Evolutionary conservation across 2,329 filamentous ascomycete genomes (phyloP).

Genomic region (Calonectria pseudoturangicola): DNA sequence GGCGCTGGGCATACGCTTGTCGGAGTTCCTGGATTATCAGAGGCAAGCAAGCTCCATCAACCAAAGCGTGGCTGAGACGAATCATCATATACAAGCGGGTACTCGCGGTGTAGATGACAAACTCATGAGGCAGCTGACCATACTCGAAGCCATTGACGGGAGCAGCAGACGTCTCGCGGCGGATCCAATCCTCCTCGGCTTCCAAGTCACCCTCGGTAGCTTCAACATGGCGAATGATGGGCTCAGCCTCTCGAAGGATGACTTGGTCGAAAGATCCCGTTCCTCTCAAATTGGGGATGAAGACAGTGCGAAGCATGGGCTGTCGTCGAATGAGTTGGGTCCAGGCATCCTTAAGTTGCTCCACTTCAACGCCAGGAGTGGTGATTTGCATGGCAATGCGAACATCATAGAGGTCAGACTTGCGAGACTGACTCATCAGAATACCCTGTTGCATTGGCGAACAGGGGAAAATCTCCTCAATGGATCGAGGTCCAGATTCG

Average conservation of each 20-base stretch:
- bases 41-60: conserved; percentile 7
- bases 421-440: conserved; percentile 51
- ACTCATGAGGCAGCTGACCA: conserved; percentile 2
- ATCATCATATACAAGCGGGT: conserved; percentile 6
- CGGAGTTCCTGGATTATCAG: conserved; percentile 8
- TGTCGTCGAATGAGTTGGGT: neutral
- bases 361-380: neutral
- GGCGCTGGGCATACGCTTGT: conserved; percentile 9
- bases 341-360: conserved; percentile 15
- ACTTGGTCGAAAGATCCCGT: conserved; percentile 12
- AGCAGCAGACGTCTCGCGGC: neutral
- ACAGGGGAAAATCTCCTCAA: conserved; percentile 59
- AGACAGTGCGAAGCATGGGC: conserved; percentile 8
- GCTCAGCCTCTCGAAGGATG: neutral
- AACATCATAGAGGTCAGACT: conserved; percentile 29
- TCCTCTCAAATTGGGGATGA: conserved; percentile 14
- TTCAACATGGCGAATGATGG: neutral
- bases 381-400: conserved; percentile 20
- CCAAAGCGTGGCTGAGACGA: conserved; percentile 13
- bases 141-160: conserved; percentile 3
- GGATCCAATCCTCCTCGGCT: conserved; percentile 8
- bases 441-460: conserved; percentile 59
- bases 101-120: neutral
- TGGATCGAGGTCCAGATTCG: conserved; percentile 15
- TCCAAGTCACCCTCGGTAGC: neutral